phyloP scores from a whole-genome alignment of 208 protist genomes.

The Giardia muris region DNA sequence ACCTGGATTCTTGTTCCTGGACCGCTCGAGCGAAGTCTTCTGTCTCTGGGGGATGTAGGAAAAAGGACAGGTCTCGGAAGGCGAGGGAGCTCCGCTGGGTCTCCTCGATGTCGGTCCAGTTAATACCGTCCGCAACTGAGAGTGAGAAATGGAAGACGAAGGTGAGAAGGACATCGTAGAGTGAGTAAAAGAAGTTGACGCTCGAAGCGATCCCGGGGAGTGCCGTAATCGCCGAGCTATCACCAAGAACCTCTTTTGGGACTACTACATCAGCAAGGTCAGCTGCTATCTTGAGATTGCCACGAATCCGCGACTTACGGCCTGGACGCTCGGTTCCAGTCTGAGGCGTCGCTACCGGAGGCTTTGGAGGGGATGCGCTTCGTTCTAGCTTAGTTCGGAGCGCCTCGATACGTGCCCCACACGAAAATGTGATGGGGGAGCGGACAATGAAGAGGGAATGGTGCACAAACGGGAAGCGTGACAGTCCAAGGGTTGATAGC shows the following conservation, averaged over 20 bases:
- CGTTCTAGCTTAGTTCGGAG: too few species aligned
- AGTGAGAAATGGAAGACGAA: neutral
- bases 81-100: neutral
- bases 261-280: too few species aligned
- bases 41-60: neutral
- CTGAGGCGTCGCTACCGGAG: too few species aligned
- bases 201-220: too few species aligned
- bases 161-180: neutral
- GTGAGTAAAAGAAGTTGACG: too few species aligned
- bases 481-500: neutral
- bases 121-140: neutral
- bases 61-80: neutral
- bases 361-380: too few species aligned
- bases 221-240: too few species aligned
- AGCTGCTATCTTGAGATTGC: too few species aligned
- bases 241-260: too few species aligned
- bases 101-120: neutral
- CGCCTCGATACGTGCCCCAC: too few species aligned
- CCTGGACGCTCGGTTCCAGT: too few species aligned
- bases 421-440: neutral
- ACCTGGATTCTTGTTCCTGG: neutral
- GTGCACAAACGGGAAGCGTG: neutral
- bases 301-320: too few species aligned
- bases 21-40: neutral
- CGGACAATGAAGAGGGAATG: neutral